A percentile compares a stretch with the other conserved stretches of the same genome.
phyloP scores from a whole-genome alignment of 2,329 filamentous ascomycete genomes.

The Coleophoma eucalyptorum region DNA sequence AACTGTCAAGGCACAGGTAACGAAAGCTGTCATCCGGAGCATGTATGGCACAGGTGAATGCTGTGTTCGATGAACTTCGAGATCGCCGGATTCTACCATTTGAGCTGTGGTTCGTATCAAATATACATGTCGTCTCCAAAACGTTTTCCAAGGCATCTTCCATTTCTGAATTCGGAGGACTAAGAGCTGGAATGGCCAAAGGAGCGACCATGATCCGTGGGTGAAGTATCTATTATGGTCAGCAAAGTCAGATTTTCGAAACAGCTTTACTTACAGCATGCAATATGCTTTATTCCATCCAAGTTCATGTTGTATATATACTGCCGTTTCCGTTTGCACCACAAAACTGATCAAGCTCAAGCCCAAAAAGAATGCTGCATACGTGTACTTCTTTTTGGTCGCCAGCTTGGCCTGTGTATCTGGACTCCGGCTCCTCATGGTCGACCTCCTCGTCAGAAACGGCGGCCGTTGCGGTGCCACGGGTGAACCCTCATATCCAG shows the following conservation, averaged over 20 bases:
- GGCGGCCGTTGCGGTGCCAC: constrained; percentile 22
- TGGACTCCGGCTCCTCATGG: constrained; percentile 77
- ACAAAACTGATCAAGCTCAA: constrained; percentile 85
- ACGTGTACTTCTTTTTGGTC: constrained; percentile 79
- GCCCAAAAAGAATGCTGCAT: constrained; percentile 78
- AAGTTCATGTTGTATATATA: constrained; percentile 89
- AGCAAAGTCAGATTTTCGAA: constrained; percentile 1
- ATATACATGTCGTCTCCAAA: constrained; percentile 74
- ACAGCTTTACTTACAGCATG: constrained; percentile 70
- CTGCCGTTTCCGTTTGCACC: constrained; percentile 90
- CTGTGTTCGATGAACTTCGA: constrained; percentile 56
- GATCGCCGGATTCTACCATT: constrained; percentile 80
- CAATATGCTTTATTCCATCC: constrained; percentile 99
- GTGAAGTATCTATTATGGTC: constrained; percentile 64
- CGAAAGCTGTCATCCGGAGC: constrained; percentile 70
- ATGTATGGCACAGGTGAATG: constrained; percentile 68
- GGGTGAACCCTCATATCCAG: constrained; percentile 22
- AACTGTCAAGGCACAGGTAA: constrained; percentile 83
- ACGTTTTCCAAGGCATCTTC: constrained; percentile 73
- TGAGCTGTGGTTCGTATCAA: constrained; percentile 64
- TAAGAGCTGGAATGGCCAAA: constrained; percentile 83
- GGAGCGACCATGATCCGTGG: constrained; percentile 85
- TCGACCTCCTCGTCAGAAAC: constrained; percentile 52
- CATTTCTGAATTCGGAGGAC: constrained; percentile 78
- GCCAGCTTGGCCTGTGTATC: constrained; percentile 57